Percentiles rank a stretch among this genome's conserved stretches.
phyloP scores from a whole-genome alignment of 1,284 basidiomycete species.

The Vanrija pseudolonga region DNA sequence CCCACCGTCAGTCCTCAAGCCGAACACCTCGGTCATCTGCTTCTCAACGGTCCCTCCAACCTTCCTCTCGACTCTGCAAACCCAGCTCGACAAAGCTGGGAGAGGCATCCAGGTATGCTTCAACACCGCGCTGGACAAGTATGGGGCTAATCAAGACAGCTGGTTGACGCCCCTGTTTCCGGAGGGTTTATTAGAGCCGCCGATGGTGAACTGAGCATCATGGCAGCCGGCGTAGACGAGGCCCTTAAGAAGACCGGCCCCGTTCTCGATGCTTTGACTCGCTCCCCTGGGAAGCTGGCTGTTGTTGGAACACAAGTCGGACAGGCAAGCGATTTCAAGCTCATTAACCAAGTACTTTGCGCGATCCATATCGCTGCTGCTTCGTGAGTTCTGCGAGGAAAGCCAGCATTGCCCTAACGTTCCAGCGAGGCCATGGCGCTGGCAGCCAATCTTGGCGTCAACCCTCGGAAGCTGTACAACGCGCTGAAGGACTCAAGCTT shows the following conservation, averaged over 20 bases:
- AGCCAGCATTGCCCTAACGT: background rate
- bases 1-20: conserved; percentile 23
- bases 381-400: conserved; percentile 10
- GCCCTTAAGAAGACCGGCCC: conserved; percentile 28
- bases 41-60: conserved; percentile 48
- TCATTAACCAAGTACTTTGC: conserved; percentile 45
- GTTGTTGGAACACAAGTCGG: conserved; percentile 33
- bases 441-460: conserved; percentile 40
- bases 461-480: conserved; percentile 35
- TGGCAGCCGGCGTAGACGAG: conserved; percentile 36
- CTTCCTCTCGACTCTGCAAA: conserved; percentile 26
- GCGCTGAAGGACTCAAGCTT: conserved; percentile 41
- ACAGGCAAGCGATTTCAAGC: conserved; percentile 39
- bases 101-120: conserved; percentile 34
- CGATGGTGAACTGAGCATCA: conserved; percentile 44
- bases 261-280: conserved; percentile 37
- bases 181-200: conserved; percentile 46
- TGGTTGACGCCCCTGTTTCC: conserved; percentile 48
- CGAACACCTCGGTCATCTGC: conserved; percentile 39
- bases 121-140: background rate
- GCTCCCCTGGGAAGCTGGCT: conserved; percentile 25
- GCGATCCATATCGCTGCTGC: conserved; percentile 33
- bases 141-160: conserved; percentile 14
- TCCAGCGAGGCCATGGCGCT: conserved; percentile 43
- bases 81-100: conserved; percentile 22